A percentile compares a stretch with the other conserved stretches of the same genome.
Conservation (phyloP, 139 green algal genomes). For the Closterium sp. region DNA sequence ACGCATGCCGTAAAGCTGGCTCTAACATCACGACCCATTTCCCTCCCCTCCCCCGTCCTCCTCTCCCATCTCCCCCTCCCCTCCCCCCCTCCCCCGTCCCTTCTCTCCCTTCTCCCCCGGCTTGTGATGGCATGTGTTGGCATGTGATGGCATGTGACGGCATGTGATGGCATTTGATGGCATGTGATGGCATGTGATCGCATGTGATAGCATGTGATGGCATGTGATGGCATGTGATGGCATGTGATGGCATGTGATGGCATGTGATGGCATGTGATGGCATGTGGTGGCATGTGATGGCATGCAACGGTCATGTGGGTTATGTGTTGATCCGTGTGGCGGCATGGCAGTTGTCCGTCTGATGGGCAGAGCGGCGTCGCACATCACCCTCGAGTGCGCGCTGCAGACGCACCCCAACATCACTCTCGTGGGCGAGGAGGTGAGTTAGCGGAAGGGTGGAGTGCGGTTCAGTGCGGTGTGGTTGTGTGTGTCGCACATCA, state of each 20-base stretch:
- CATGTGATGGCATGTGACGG: background rate
- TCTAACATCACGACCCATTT: background rate
- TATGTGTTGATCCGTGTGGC: background rate
- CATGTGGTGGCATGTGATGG: background rate
- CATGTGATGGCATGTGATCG: background rate
- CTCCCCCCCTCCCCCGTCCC: too few relatives aligned
- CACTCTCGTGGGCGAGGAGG: conserved; percentile 66
- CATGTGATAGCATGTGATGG: background rate
- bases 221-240: too few relatives aligned
- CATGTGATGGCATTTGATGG: background rate
- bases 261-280: background rate
- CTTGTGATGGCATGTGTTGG: too few relatives aligned
- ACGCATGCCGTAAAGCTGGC: too few relatives aligned
- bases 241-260: background rate
- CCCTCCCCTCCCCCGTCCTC: too few relatives aligned
- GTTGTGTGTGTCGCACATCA: conserved; percentile 60
- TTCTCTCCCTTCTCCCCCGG: too few relatives aligned
- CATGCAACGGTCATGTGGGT: background rate
- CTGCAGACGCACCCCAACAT: conserved; percentile 68
- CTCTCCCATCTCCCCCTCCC: too few relatives aligned
- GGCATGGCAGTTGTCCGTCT: conserved; percentile 58
- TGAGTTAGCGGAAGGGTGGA: conserved; percentile 4
- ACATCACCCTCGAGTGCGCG: conserved; percentile 70
- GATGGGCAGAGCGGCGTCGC: conserved; percentile 64
- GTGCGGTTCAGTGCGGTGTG: background rate